Conservation (phyloP, 179 eudicot genomes). For the Spinacia oleracea region DNA sequence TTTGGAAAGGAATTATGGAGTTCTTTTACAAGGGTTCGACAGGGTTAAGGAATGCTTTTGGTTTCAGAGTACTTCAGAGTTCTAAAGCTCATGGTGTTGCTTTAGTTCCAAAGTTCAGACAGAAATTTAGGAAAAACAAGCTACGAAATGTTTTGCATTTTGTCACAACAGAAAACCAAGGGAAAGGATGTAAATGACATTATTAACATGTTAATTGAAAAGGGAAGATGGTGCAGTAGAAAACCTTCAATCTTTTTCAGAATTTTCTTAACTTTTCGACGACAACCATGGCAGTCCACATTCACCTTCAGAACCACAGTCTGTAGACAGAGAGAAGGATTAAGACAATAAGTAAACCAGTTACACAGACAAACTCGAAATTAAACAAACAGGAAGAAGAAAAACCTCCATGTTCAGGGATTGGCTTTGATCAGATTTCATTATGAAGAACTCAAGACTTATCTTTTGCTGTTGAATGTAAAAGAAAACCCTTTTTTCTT, state of each 20-base stretch:
- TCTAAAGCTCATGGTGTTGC: not conserved
- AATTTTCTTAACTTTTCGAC: conserved; percentile 44
- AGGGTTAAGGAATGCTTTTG: too few species aligned
- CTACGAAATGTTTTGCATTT: not conserved
- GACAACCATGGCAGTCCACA: conserved; percentile 46
- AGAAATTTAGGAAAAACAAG: not conserved
- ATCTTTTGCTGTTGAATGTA: conserved; percentile 14
- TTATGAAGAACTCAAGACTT: not conserved
- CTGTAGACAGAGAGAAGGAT: conserved; percentile 29
- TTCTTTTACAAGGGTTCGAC: too few species aligned
- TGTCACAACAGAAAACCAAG: not conserved
- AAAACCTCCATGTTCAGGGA: conserved; percentile 27
- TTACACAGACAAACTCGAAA: not conserved
- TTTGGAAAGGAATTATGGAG: not conserved
- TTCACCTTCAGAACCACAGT: conserved; percentile 46
- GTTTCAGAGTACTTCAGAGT: not conserved
- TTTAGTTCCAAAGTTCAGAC: not conserved
- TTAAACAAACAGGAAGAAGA: not conserved
- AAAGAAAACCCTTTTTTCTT: conserved; percentile 11
- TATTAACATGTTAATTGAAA: not conserved
- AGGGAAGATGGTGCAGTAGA: not conserved
- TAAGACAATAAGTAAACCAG: not conserved
- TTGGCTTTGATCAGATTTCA: conserved; percentile 27
- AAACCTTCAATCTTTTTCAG: conserved; percentile 50
- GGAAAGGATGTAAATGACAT: conserved; percentile 1